Evolutionary conservation across 2,329 filamentous ascomycete genomes (phyloP).

Genomic region (Aspergillus oerlinghausenensis): DNA sequence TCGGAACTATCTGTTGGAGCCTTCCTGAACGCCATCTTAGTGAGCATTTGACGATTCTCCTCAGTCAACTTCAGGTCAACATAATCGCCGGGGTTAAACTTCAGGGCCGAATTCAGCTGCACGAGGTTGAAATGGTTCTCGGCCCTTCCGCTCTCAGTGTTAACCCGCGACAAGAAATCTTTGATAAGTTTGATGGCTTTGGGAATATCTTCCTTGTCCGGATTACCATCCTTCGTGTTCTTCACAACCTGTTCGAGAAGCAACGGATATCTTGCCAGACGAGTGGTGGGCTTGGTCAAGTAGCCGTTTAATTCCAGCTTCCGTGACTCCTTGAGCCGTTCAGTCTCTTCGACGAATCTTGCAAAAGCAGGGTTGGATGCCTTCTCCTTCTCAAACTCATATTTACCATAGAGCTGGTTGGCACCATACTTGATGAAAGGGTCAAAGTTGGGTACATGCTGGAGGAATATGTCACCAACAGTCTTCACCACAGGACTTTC

Average conservation of each 20-base stretch:
- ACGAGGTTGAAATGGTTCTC: slow-evolving; percentile 97
- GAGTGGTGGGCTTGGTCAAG: slow-evolving; percentile 92
- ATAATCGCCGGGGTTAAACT: slow-evolving; percentile 82
- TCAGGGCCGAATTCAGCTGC: slow-evolving; percentile 84
- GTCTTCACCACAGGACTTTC: slow-evolving; percentile 83
- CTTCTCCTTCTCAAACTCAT: slow-evolving; percentile 96
- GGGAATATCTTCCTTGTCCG: slow-evolving; percentile 87
- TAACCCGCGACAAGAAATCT: slow-evolving; percentile 81
- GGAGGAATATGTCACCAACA: slow-evolving; percentile 89
- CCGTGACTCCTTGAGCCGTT: slow-evolving; percentile 89
- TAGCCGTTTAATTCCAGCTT: slow-evolving; percentile 98
- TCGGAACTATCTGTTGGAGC: slow-evolving; percentile 80
- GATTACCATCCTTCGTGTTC: slow-evolving; percentile 81
- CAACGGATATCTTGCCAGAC: slow-evolving; percentile 88
- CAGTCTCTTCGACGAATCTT: slow-evolving; percentile 93
- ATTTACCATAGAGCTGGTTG: slow-evolving; percentile 93
- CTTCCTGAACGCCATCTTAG: slow-evolving; percentile 93
- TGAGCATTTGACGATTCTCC: slow-evolving; percentile 85
- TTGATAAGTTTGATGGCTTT: slow-evolving; percentile 83
- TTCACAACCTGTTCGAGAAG: slow-evolving; percentile 89
- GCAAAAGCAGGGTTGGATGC: slow-evolving; percentile 77
- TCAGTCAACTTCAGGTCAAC: slow-evolving; percentile 94
- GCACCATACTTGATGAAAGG: slow-evolving; percentile 96
- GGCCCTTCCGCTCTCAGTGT: slow-evolving; percentile 90
- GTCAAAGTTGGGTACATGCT: slow-evolving; percentile 86